Percentiles rank a stretch among this genome's conserved stretches.
Evolutionary conservation across 305 asterid species (phyloP).

Genomic region (Plantago coronopus): DNA sequence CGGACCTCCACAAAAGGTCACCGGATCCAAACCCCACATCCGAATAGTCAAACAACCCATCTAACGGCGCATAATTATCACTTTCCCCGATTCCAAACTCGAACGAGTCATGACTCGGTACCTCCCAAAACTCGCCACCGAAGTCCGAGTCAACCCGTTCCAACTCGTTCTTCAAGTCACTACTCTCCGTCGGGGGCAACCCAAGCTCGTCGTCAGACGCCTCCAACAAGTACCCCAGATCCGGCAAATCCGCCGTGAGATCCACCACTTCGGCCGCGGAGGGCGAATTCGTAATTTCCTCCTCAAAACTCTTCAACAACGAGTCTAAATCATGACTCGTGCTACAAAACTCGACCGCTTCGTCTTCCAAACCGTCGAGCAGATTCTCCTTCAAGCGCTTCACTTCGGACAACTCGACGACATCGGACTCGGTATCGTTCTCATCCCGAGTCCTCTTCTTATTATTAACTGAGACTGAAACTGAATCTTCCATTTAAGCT

Average conservation of each 20-base stretch:
- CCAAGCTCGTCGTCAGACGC: slow-evolving; percentile 95
- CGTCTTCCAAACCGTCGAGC: slow-evolving; percentile 40
- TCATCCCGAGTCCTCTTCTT: slow-evolving; percentile 37
- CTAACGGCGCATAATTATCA: slow-evolving; percentile 25
- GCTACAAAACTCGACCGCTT: slow-evolving; percentile 35
- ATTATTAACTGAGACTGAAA: slow-evolving; percentile 19
- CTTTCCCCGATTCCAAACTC: slow-evolving; percentile 30
- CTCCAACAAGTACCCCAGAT: slow-evolving; percentile 58
- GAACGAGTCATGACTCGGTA: slow-evolving; percentile 39
- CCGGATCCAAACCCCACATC: slow-evolving; percentile 42
- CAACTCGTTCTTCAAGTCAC: slow-evolving; percentile 12
- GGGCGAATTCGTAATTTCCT: slow-evolving; percentile 37
- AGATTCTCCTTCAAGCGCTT: slow-evolving; percentile 62
- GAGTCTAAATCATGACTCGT: slow-evolving; percentile 55
- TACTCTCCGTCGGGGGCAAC: slow-evolving; percentile 48
- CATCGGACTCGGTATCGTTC: neutral
- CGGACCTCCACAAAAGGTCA: slow-evolving; percentile 31
- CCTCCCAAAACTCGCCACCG: slow-evolving; percentile 47
- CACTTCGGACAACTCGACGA: slow-evolving; percentile 55
- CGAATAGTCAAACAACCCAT: slow-evolving; percentile 46
- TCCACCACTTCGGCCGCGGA: no score
- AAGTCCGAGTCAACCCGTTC: neutral
- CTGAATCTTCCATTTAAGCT: slow-evolving; percentile 36
- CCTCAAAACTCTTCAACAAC: slow-evolving; percentile 74
- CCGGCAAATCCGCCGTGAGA: slow-evolving; percentile 35